phyloP scores from a whole-genome alignment of 2,329 filamentous ascomycete genomes.

The Scopulariopsis brevicaulis region DNA sequence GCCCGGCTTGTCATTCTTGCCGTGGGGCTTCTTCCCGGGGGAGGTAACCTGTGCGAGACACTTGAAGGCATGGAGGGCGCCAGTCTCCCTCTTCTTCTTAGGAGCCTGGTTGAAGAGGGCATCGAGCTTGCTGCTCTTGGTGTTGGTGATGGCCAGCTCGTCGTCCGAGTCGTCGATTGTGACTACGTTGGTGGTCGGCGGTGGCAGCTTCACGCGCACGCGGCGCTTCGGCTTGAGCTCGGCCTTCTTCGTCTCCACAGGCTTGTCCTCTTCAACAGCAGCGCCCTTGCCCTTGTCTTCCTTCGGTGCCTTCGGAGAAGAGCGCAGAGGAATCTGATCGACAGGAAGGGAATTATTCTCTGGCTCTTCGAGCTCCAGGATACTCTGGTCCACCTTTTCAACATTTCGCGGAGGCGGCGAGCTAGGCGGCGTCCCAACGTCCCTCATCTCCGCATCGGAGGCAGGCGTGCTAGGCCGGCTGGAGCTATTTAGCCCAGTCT shows the following conservation, averaged over 20 bases:
- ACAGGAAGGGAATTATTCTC: constrained; percentile 22
- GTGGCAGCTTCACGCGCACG: constrained; percentile 37
- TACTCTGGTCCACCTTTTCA: constrained; percentile 5
- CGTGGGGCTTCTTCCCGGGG: constrained; percentile 38
- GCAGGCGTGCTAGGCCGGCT: constrained; percentile 38
- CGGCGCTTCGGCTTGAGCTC: constrained; percentile 28
- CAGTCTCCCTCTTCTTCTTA: constrained; percentile 46
- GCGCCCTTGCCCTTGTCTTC: constrained; percentile 6
- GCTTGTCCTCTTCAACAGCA: constrained; percentile 1
- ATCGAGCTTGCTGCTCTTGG: constrained; percentile 39
- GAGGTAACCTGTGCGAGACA: constrained; percentile 63
- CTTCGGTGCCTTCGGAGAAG: constrained; percentile 13
- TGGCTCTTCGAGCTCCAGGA: constrained; percentile 11
- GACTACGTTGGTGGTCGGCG: constrained; percentile 22
- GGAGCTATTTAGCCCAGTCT: constrained; percentile 34
- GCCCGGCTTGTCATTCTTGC: constrained; percentile 31
- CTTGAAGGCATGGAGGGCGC: constrained; percentile 56
- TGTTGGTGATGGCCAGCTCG: constrained; percentile 50
- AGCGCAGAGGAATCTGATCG: constrained; percentile 19
- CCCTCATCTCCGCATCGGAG: constrained; percentile 39
- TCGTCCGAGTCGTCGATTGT: constrained; percentile 36
- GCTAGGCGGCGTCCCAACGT: constrained; percentile 58
- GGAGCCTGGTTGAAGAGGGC: constrained; percentile 62
- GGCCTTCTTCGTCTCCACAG: constrained; percentile 9
- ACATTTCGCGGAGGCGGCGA: constrained; percentile 37